Percentiles rank a stretch among this genome's conserved stretches.
These are phyloP conservation scores for Populus hybrid DNA, from an alignment of 441 rosid genomes.

Conservation along the genomic window DNA sequence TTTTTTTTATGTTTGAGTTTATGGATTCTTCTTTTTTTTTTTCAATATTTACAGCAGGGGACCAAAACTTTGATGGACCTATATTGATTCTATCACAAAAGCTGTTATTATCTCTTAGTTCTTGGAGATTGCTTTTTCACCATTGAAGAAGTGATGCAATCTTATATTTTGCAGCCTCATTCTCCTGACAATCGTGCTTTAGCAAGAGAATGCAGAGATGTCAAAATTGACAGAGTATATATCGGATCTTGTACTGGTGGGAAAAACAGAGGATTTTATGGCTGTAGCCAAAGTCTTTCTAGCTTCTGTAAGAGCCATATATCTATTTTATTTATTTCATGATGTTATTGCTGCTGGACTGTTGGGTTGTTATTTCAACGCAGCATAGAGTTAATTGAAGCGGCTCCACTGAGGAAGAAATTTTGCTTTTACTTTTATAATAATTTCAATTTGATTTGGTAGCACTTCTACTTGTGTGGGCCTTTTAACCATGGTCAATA, in stretches of 20 bases:
- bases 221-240: conserved; percentile 94
- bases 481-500: neutral
- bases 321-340: conserved; percentile 3
- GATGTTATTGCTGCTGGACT: neutral
- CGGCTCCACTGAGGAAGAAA: neutral
- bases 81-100: neutral
- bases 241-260: conserved; percentile 99
- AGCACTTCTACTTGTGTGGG: neutral
- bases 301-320: conserved; percentile 60
- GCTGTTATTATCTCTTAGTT: conserved; percentile 7
- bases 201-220: conserved; percentile 98
- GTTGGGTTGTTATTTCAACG: neutral
- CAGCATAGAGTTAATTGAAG: neutral
- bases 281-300: conserved; percentile 90
- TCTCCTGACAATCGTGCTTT: conserved; percentile 97
- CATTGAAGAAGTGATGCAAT: conserved; percentile 10
- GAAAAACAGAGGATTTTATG: conserved; percentile 91
- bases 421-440: neutral
- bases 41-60: neutral
- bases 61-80: neutral
- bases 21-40: neutral
- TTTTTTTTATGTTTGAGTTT: no score
- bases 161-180: conserved; percentile 64
- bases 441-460: neutral
- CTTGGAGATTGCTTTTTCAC: neutral